Evolutionary conservation across 2,329 filamentous ascomycete species (phyloP), one percentile per base, ranked within the genome.

Genomic region (Ophiostoma quercus): DNA sequence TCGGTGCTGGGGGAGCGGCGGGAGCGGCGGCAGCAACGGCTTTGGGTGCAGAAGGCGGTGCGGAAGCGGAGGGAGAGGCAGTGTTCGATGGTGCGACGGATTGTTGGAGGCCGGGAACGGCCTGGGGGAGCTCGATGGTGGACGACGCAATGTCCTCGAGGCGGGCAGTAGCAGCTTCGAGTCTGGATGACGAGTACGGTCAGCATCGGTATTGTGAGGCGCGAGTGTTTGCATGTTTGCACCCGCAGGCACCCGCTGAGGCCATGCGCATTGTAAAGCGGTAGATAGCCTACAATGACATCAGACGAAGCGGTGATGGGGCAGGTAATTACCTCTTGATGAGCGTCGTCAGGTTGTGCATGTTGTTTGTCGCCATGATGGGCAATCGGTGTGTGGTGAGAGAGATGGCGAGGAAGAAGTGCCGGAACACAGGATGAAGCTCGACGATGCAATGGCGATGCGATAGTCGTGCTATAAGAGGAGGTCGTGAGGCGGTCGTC

Each of bases 311-410:
- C 73, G 68, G 71, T 67, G 68, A n/a, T 70, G 25, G 16, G 22
- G 57, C 5, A 19, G 57, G 68, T 72, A 81, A 87, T 76, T 87
- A 98, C 95, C 95, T 89, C 87, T 99, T 99, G 83, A 99, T 97
- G 77, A 99, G 87, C 69, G 95, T 99, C 47, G 93, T 96, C 73
- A 99, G 83, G 79, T 97, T 98, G 82, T 98, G 90, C 92, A 98
- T 97, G 77, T 93, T 92, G 81, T 86, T 91, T 73, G 88, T 82
- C 74, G 90, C 87, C 90, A 94, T 94, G 73, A 72, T 80, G 76
- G 34, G 77, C 74, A 74, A 39, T 47, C 4, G 25, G 6, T n/a
- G 19, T 29, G 6, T 4, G 65, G 51, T 7, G 11, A 32, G 32
- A 41, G 14, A 65, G 60, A 14, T 12, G 37, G 16, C 32, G 25